Conservation (phyloP, 441 rosid genomes). For the Erodium chrysanthum region DNA sequence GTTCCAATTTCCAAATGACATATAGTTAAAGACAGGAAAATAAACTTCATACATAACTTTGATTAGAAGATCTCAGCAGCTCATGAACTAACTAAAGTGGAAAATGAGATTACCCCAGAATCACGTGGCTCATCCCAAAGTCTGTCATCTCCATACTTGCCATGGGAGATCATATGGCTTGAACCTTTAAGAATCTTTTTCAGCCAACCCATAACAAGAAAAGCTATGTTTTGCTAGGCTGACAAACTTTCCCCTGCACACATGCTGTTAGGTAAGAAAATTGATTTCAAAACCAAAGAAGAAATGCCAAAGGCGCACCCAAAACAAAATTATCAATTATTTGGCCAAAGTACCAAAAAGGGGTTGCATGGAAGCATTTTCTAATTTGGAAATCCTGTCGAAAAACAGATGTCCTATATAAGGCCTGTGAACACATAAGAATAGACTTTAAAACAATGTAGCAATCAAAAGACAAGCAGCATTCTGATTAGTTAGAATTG, state of each 20-base stretch:
- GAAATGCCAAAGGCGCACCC: slow-evolving; percentile 10
- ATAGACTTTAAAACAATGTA: neutral
- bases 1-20: neutral
- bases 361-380: too few relatives aligned
- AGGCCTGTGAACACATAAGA: neutral
- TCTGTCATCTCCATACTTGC: slow-evolving; percentile 36
- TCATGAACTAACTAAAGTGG: too few relatives aligned
- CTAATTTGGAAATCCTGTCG: too few relatives aligned
- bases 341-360: neutral
- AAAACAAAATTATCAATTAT: slow-evolving; percentile 21
- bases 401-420: too few relatives aligned
- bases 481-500: too few relatives aligned
- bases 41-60: neutral
- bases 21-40: neutral
- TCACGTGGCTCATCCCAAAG: slow-evolving; percentile 42
- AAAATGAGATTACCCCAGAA: slow-evolving; percentile 35
- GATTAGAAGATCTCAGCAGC: neutral
- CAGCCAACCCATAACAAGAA: slow-evolving; percentile 66
- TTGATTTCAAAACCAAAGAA: neutral
- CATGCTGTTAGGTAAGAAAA: neutral
- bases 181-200: slow-evolving; percentile 79
- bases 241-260: slow-evolving; percentile 31
- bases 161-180: slow-evolving; percentile 19
- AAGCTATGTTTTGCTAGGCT: slow-evolving; percentile 39
- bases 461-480: neutral